Conservation (phyloP, 257 asterid genomes). For the Asclepias syriaca region DNA sequence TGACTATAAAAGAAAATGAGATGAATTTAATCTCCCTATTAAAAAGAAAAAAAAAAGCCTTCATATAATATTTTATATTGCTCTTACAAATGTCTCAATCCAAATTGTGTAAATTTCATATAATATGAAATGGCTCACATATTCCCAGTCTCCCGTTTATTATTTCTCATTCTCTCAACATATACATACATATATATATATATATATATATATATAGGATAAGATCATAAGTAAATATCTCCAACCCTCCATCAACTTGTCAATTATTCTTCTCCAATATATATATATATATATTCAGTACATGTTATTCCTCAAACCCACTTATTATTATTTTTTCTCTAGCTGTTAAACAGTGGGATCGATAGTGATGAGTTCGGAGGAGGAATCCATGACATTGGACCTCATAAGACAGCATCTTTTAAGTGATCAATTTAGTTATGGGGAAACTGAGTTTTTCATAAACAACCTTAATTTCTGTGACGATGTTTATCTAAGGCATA, state of each 20-base stretch:
- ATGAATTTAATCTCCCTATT: neutral
- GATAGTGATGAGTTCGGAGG: slow-evolving; percentile 14
- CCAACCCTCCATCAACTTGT: neutral
- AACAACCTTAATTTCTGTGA: slow-evolving; percentile 28
- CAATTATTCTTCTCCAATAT: neutral
- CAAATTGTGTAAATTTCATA: no score
- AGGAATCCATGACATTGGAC: slow-evolving; percentile 40
- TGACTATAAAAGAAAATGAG: neutral
- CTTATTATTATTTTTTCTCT: neutral
- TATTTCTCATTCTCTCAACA: neutral
- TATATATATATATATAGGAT: no score
- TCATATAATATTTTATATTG: neutral
- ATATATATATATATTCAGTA: neutral
- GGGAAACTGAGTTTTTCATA: slow-evolving; percentile 38
- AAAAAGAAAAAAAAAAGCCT: neutral
- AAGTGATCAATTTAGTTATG: slow-evolving; percentile 31
- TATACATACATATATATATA: no score
- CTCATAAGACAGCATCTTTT: slow-evolving; percentile 54
- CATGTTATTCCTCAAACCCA: neutral
- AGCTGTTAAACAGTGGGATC: neutral
- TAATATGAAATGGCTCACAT: no score
- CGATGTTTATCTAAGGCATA: neutral
- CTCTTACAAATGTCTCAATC: neutral
- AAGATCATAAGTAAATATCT: neutral
- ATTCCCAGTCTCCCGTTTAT: no score